Evolutionary conservation across 768 basidiomycete genomes (phyloP).

Genomic region (Hygrophoropsis aurantiaca): DNA sequence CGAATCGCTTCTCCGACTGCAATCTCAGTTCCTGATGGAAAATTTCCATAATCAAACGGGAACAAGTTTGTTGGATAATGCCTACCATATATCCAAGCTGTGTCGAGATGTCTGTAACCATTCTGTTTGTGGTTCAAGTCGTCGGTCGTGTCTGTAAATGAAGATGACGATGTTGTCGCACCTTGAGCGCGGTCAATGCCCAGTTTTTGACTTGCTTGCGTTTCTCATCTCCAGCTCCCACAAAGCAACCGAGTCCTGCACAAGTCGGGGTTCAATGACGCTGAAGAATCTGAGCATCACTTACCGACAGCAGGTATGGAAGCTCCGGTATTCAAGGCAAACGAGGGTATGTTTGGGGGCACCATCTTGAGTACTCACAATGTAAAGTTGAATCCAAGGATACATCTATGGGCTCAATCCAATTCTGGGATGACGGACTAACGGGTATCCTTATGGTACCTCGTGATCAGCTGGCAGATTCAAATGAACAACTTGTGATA

Average conservation of each 20-base stretch:
- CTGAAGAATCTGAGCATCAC: too few relatives aligned
- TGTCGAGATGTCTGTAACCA: conserved; percentile 52
- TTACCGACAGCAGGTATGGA: conserved; percentile 43
- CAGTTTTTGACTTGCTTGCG: conserved; percentile 10
- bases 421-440: too few relatives aligned
- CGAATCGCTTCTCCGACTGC: conserved; percentile 45
- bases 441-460: too few relatives aligned
- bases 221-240: conserved; percentile 4
- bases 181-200: conserved; percentile 1
- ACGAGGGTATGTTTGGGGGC: conserved; percentile 16
- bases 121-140: conserved; percentile 19
- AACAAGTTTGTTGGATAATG: conserved; percentile 10
- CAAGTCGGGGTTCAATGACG: too few relatives aligned
- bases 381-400: not conserved
- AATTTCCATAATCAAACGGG: not conserved
- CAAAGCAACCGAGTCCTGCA: conserved; percentile 7
- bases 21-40: conserved; percentile 40
- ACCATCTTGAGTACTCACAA: conserved; percentile 16
- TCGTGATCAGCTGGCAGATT: too few relatives aligned
- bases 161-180: not conserved
- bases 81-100: conserved; percentile 10
- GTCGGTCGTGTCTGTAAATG: not conserved
- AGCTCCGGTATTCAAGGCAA: conserved; percentile 43
- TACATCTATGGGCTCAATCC: too few relatives aligned
- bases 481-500: too few relatives aligned